phyloP scores from a whole-genome alignment of 148 eudicot species.

The Cornus suecica region DNA sequence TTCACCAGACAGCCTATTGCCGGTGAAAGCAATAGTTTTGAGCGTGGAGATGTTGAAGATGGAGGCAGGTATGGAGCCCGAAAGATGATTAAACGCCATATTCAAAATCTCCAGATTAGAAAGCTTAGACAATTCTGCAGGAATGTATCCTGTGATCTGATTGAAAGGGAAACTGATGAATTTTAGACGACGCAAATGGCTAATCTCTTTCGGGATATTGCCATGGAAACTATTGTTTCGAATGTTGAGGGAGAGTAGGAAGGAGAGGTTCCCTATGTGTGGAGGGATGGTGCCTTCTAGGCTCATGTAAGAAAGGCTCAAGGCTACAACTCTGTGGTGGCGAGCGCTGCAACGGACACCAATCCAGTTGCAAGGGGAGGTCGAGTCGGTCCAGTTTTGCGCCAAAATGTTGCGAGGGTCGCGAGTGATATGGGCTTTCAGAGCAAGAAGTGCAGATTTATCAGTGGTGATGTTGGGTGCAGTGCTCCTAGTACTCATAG shows the following conservation, averaged over 20 bases:
- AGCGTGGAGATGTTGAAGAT: conserved; percentile 18
- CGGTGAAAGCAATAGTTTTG: not conserved
- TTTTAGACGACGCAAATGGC: not conserved
- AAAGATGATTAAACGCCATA: not conserved
- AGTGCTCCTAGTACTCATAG: too few relatives aligned
- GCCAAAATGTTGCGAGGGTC: not conserved
- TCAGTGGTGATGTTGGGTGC: not conserved
- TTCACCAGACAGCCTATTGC: conserved; percentile 10
- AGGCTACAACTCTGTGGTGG: too few relatives aligned
- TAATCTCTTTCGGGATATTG: not conserved
- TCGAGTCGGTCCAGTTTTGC: not conserved
- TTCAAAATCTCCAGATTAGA: not conserved
- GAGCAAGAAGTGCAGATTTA: too few relatives aligned
- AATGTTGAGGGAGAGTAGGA: conserved; percentile 7
- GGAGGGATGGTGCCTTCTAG: too few relatives aligned
- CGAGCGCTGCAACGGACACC: too few relatives aligned
- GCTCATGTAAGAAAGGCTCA: too few relatives aligned
- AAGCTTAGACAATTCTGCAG: conserved; percentile 10
- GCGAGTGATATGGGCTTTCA: not conserved
- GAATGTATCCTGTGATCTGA: not conserved
- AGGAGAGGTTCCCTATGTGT: conserved; percentile 13
- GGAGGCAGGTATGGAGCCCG: too few relatives aligned
- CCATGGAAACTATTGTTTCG: conserved; percentile 11
- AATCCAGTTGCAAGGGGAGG: too few relatives aligned
- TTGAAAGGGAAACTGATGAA: not conserved